phyloP scores from a whole-genome alignment of 768 basidiomycete species.

The Boletus rubroflammeus region DNA sequence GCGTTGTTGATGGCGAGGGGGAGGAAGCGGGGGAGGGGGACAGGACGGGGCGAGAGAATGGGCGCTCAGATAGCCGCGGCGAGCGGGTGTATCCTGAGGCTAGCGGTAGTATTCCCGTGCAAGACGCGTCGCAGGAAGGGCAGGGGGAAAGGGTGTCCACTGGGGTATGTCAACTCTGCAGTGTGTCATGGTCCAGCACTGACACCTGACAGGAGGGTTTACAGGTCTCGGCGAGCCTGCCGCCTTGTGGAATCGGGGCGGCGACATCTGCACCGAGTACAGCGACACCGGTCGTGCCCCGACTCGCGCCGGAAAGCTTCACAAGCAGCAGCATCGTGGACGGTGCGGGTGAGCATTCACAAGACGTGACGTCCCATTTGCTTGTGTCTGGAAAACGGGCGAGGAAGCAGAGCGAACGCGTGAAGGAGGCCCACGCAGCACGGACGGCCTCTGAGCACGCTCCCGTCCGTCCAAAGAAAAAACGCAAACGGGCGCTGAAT shows the following conservation, averaged over 20 bases:
- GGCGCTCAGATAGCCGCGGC: not conserved
- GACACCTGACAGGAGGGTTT: conserved; percentile 2
- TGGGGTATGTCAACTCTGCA: not conserved
- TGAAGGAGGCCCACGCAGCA: not conserved
- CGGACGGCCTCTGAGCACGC: not conserved
- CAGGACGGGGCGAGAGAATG: not conserved
- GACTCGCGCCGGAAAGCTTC: not conserved
- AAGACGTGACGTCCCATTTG: not conserved
- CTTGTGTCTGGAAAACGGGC: not conserved
- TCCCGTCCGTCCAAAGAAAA: not conserved
- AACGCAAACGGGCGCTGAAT: not conserved
- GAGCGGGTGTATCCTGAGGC: too few species aligned
- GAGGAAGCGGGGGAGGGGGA: not conserved
- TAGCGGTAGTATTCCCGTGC: not conserved
- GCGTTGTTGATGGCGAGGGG: not conserved
- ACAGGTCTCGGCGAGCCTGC: not conserved
- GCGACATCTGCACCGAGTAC: not conserved
- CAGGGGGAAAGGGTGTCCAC: not conserved
- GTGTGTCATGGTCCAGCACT: not conserved
- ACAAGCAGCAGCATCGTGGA: too few species aligned
- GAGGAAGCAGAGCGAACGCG: not conserved
- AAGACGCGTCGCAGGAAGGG: not conserved
- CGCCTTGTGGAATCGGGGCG: not conserved
- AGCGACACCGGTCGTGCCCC: not conserved
- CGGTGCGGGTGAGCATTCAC: not conserved